Evolutionary conservation across 768 basidiomycete genomes (phyloP).

Genomic region (Lactarius evosmus): DNA sequence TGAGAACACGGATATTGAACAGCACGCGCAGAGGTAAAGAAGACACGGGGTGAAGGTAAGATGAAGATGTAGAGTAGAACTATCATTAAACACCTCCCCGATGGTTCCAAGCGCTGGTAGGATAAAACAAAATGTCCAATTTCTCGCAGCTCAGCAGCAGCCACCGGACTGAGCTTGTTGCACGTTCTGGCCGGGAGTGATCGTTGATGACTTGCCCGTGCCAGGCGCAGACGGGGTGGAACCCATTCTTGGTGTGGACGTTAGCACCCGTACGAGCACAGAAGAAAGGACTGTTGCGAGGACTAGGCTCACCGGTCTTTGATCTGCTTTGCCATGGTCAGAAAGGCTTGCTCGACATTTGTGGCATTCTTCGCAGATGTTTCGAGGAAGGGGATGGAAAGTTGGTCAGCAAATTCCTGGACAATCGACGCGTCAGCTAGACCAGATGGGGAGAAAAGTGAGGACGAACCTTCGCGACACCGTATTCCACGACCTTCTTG

Average conservation of each 20-base stretch:
- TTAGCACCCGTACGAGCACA: background rate
- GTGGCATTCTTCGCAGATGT: constrained; percentile 99
- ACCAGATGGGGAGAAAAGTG: background rate
- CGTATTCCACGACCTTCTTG: constrained; percentile 94
- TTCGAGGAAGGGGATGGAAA: constrained; percentile 93
- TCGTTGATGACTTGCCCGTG: constrained; percentile 75
- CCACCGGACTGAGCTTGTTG: constrained; percentile 68
- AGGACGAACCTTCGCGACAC: constrained; percentile 68
- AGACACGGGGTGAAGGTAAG: constrained; percentile 26
- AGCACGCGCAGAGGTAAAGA: constrained; percentile 25
- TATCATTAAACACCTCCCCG: constrained; percentile 28
- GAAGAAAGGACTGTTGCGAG: background rate
- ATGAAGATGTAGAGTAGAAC: constrained; percentile 25
- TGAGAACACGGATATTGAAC: constrained; percentile 26
- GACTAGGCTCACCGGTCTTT: constrained; percentile 72
- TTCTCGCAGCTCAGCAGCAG: constrained; percentile 63
- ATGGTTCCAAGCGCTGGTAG: constrained; percentile 26
- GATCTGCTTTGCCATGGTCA: constrained; percentile 97
- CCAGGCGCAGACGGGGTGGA: constrained; percentile 72
- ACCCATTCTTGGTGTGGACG: constrained; percentile 62
- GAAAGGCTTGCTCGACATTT: constrained; percentile 98
- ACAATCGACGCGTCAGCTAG: constrained; percentile 6
- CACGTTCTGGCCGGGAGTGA: constrained; percentile 82
- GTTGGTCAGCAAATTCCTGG: constrained; percentile 93
- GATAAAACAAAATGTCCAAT: constrained; percentile 26